Conservation (phyloP, 2,329 filamentous ascomycete genomes). For the Colletotrichum sp. region DNA sequence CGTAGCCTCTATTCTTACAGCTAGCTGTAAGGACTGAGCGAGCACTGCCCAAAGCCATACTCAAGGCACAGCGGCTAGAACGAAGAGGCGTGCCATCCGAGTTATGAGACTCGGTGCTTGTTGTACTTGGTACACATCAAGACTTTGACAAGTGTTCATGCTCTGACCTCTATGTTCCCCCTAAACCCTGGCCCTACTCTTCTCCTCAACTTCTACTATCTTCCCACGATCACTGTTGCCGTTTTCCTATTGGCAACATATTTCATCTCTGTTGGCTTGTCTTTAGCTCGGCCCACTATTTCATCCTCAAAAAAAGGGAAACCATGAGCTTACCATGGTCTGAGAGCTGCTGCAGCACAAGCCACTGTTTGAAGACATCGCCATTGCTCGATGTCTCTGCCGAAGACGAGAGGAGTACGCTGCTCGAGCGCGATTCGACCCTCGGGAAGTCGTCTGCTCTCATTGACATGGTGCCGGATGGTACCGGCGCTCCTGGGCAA, state of each 20-base stretch:
- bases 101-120: not conserved
- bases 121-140: not conserved
- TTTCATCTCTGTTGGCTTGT: not conserved
- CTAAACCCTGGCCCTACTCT: not conserved
- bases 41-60: not conserved
- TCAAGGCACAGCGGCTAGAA: not conserved
- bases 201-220: not conserved
- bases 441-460: not conserved
- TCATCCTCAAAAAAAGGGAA: not conserved
- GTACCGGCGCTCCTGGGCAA: not conserved
- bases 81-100: not conserved
- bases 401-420: not conserved
- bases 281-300: not conserved
- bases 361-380: not conserved
- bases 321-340: not conserved
- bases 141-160: slow-evolving; percentile 12
- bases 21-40: not conserved
- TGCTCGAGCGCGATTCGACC: not conserved
- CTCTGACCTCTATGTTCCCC: not conserved
- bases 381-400: not conserved
- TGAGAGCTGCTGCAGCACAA: not conserved
- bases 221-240: not conserved
- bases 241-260: slow-evolving; percentile 1
- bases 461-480: not conserved
- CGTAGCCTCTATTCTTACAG: not conserved